phyloP scores from a whole-genome alignment of 176 grass and related monocot species.

The Rhipidocladum racemiflorum region DNA sequence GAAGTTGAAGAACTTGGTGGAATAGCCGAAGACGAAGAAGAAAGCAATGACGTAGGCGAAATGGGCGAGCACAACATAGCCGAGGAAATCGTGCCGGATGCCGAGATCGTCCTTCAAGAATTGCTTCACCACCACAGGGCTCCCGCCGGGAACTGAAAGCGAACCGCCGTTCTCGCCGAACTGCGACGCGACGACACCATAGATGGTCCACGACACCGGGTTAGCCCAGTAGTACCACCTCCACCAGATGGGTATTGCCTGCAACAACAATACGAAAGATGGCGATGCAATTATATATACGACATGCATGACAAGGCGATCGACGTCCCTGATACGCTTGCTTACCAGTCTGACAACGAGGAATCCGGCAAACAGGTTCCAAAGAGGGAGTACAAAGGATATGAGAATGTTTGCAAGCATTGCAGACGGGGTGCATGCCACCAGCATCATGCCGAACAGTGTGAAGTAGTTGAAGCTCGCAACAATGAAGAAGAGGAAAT shows the following conservation, averaged over 20 bases:
- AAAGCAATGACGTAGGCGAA: constrained; percentile 55
- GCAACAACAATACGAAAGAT: not conserved
- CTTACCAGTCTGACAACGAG: constrained; percentile 62
- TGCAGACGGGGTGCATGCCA: constrained; percentile 58
- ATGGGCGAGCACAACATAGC: constrained; percentile 56
- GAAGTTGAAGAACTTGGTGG: constrained; percentile 82
- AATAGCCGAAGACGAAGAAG: constrained; percentile 72
- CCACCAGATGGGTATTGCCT: constrained; percentile 86
- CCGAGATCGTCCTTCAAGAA: constrained; percentile 52
- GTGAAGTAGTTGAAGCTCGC: constrained; percentile 77
- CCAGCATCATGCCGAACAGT: constrained; percentile 76
- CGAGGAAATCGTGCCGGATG: constrained; percentile 54
- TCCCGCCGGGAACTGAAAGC: constrained; percentile 44
- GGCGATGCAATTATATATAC: not conserved
- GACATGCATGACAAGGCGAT: not conserved
- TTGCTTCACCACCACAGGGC: constrained; percentile 18
- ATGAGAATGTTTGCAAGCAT: constrained; percentile 57
- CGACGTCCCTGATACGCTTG: not conserved
- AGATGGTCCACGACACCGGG: constrained; percentile 77
- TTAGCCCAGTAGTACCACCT: constrained; percentile 94
- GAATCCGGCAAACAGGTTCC: constrained; percentile 87
- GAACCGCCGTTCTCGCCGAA: constrained; percentile 29
- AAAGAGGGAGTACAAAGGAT: constrained; percentile 57
- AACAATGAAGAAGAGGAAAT: constrained; percentile 73
- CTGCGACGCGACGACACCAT: constrained; percentile 67